phyloP scores from a whole-genome alignment of 1,284 basidiomycete species.

The Heterobasidion irregulare region DNA sequence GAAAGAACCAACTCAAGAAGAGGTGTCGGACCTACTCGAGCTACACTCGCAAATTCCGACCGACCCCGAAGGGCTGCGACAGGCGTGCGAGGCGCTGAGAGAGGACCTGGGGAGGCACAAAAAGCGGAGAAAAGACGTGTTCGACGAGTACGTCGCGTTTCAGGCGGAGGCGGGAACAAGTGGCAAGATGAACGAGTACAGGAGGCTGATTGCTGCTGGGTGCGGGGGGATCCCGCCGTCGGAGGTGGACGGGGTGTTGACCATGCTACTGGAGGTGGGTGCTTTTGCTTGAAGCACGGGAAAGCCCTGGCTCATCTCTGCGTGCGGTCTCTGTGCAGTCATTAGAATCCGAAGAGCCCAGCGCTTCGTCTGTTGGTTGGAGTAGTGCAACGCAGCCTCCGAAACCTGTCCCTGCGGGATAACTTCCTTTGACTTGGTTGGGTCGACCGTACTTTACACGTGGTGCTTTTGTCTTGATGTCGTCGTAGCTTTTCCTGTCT shows the following conservation, averaged over 20 bases:
- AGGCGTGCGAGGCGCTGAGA: constrained; percentile 52
- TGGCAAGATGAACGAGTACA: constrained; percentile 82
- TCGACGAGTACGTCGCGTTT: constrained; percentile 69
- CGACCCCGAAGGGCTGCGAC: constrained; percentile 47
- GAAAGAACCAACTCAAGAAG: constrained; percentile 41
- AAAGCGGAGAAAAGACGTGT: constrained; percentile 60
- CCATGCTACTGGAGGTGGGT: constrained; percentile 75
- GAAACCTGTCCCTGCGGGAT: constrained; percentile 11
- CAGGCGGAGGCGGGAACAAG: constrained; percentile 87
- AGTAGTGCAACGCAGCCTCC: constrained; percentile 16
- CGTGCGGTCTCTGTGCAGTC: constrained; percentile 34
- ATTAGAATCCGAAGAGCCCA: constrained; percentile 66
- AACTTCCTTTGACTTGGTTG: constrained; percentile 7
- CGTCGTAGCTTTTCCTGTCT: neutral
- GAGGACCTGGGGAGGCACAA: constrained; percentile 59
- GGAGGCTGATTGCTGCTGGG: constrained; percentile 78
- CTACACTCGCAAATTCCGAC: constrained; percentile 50
- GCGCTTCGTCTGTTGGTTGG: constrained; percentile 39
- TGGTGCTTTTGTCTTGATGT: neutral
- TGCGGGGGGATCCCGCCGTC: constrained; percentile 81
- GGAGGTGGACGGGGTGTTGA: constrained; percentile 81
- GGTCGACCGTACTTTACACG: constrained; percentile 6
- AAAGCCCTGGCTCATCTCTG: neutral
- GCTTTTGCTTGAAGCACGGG: neutral
- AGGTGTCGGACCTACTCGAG: constrained; percentile 53